These are phyloP conservation scores for Rhizopus sp. DNA, from an alignment of 371 early-diverging fungal genomes.

Conservation along the genomic window DNA sequence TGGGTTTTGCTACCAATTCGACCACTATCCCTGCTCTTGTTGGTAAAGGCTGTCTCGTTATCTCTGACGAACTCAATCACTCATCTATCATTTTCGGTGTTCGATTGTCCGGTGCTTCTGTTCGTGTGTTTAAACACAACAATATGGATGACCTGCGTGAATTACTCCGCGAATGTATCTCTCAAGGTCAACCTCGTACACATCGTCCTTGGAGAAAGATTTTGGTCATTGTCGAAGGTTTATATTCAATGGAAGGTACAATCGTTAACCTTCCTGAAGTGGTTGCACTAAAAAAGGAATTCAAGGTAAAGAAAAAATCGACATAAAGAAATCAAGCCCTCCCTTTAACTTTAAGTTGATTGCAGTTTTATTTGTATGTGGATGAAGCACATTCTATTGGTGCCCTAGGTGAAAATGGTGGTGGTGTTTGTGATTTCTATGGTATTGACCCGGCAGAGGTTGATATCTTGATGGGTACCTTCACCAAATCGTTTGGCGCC, in stretches of 20 bases:
- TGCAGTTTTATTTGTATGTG: conserved; percentile 95
- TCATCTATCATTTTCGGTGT: conserved; percentile 97
- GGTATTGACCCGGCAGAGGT: conserved; percentile 90
- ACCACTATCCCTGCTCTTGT: conserved; percentile 95
- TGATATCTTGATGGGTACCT: conserved; percentile 99
- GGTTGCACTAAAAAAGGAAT: conserved; percentile 91
- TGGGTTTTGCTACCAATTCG: conserved; percentile 99
- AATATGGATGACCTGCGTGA: conserved; percentile 78
- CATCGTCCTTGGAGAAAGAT: conserved; percentile 99
- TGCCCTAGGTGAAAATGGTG: conserved; percentile 89
- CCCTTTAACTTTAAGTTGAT: conserved; percentile 22
- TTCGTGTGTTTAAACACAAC: conserved; percentile 98
- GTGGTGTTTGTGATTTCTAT: conserved; percentile 96
- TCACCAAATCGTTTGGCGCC: conserved; percentile 99
- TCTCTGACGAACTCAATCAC: conserved; percentile 99
- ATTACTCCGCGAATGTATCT: conserved; percentile 89
- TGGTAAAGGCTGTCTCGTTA: conserved; percentile 90
- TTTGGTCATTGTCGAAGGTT: conserved; percentile 97
- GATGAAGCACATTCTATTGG: conserved; percentile 99
- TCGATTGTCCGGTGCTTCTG: conserved; percentile 91
- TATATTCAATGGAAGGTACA: conserved; percentile 99
- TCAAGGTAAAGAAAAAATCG: conserved; percentile 70
- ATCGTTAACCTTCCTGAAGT: conserved; percentile 90
- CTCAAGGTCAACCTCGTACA: conserved; percentile 98
- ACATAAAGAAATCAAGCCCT: conserved; percentile 37